phyloP scores from a whole-genome alignment of 306 rosid genomes.

The Quillaja saponaria region DNA sequence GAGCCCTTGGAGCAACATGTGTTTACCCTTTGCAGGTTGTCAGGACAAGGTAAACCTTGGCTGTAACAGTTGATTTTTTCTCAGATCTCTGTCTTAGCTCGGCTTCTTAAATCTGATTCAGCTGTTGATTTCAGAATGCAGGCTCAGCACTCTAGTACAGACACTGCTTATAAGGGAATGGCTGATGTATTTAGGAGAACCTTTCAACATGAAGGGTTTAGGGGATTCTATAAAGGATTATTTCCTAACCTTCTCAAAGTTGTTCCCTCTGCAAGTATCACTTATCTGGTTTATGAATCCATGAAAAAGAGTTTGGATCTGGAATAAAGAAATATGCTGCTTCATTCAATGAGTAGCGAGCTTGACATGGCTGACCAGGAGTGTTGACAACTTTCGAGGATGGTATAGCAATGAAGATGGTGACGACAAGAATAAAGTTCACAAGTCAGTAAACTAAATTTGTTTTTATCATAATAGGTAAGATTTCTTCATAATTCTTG shows the following conservation, averaged over 20 bases:
- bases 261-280: conserved; percentile 92
- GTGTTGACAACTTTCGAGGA: conserved; percentile 32
- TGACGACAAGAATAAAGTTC: conserved; percentile 50
- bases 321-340: conserved; percentile 44
- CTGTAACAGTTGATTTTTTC: conserved; percentile 18
- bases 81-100: too few species aligned
- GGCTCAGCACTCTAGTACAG: conserved; percentile 57
- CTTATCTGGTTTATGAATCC: conserved; percentile 82
- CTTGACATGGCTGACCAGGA: conserved; percentile 57
- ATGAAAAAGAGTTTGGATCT: conserved; percentile 86
- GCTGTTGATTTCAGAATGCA: conserved; percentile 70
- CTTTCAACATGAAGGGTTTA: conserved; percentile 58
- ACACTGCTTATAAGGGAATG: conserved; percentile 66
- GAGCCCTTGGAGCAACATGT: conserved; percentile 93
- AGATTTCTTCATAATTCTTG: conserved; percentile 37
- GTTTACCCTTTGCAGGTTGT: conserved; percentile 94
- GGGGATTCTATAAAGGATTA: conserved; percentile 94
- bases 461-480: conserved; percentile 38
- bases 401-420: conserved; percentile 34
- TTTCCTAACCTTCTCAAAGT: conserved; percentile 93
- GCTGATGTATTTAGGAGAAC: conserved; percentile 87
- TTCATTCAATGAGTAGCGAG: conserved; percentile 22
- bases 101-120: conserved; percentile 22
- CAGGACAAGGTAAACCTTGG: conserved; percentile 71
- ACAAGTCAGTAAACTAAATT: conserved; percentile 38